phyloP scores from a whole-genome alignment of 2,329 filamentous ascomycete genomes.

The Claviceps fusiformis region DNA sequence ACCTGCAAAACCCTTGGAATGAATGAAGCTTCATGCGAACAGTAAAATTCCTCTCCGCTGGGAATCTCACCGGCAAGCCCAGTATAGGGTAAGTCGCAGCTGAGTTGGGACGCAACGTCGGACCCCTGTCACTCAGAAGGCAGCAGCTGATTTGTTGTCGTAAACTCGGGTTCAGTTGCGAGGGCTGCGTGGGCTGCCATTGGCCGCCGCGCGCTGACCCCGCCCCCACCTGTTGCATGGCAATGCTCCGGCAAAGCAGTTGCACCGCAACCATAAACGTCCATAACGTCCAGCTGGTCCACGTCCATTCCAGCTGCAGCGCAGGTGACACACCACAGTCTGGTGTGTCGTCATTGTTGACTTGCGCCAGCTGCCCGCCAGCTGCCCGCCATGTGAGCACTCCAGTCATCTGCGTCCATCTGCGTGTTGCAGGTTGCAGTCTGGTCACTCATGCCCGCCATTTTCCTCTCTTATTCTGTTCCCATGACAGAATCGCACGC shows the following conservation, averaged over 20 bases:
- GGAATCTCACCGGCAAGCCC: neutral
- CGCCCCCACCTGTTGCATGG: too few relatives aligned
- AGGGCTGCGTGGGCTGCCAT: neutral
- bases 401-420: neutral
- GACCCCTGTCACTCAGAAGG: too few relatives aligned
- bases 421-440: neutral
- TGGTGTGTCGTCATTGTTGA: constrained; percentile 2
- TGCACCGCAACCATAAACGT: neutral
- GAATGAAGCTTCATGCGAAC: too few relatives aligned
- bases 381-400: too few relatives aligned
- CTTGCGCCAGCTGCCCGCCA: neutral
- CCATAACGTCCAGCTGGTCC: neutral
- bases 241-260: neutral
- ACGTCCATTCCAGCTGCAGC: neutral
- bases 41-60: neutral
- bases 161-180: too few relatives aligned
- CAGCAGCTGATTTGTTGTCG: too few relatives aligned
- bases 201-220: neutral
- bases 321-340: neutral
- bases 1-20: too few relatives aligned
- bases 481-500: neutral
- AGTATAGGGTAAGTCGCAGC: neutral
- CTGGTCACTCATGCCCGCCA: neutral
- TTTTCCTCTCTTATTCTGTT: neutral
- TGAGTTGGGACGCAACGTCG: too few relatives aligned